Base-by-base conservation (phyloP, 768 basidiomycete genomes). In the Leccinum rimulosum region DNA sequence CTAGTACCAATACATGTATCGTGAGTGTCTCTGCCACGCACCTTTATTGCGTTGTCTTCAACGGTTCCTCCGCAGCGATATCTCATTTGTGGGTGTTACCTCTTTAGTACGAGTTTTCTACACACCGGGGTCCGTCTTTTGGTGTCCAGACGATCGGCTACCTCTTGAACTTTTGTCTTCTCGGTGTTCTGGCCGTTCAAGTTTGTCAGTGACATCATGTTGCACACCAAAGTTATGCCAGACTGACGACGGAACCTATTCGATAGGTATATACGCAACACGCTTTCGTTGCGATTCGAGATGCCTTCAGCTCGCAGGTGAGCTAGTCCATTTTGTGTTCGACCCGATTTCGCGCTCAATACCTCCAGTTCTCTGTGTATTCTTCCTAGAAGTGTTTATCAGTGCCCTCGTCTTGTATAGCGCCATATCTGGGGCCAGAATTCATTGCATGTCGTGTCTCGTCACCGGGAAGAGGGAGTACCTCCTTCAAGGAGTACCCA, bases 391-490 rank as follows among this genome's bases (percentile, higher is more conserved):
- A 30, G 17, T 55, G 6, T 31, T 61, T 6, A 60, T 60, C 33
- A 61, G 61, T 10, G 50, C 25, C 17, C 50, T 61, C 17, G 58
- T 60, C 36, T 3, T 60, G 25, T 55, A 61, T 22, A 61, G 53
- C 25, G 31, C 49, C 6, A 35, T 61, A 6, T 53, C 22, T 4
- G 52, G 60, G 35, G 57, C 60, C n/a, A 7, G 14, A 6, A 59
- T 61, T 17, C 57, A 31, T 25, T 61, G 60, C 30, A 31, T 50
- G 43, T 59, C 52, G 6, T 60, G 57, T 59, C 57, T 60, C 3
- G 14, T 61, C 52, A 61, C 60, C 17, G 60, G 60, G 7, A 4
- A 53, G 36, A 61, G 60, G 31, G 50, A 59, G 4, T 61, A 61
- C 36, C 17, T 61, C 17, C 15, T 40, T 6, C 12, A 59, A 50